Evolutionary conservation across 2,329 filamentous ascomycete species (phyloP).

Genomic region (Penicillium sp.): DNA sequence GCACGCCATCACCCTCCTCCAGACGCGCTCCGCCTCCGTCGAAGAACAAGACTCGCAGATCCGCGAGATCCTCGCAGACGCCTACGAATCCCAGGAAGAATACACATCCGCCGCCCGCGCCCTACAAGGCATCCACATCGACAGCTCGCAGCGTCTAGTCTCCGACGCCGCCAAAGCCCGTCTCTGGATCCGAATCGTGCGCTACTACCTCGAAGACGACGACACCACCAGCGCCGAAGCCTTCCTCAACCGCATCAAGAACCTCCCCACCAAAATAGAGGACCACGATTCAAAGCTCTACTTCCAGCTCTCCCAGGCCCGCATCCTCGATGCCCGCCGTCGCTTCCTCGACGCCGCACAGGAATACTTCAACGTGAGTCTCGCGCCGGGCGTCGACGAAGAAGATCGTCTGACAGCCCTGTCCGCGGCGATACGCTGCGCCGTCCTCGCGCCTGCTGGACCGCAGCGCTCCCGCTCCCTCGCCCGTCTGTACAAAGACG

Average conservation of each 20-base stretch:
- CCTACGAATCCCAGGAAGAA: constrained; percentile 79
- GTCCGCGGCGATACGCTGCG: constrained; percentile 83
- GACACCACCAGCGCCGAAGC: constrained; percentile 80
- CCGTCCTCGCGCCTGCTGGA: constrained; percentile 86
- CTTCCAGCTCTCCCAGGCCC: constrained; percentile 87
- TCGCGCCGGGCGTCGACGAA: constrained; percentile 75
- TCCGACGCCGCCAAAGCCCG: constrained; percentile 76
- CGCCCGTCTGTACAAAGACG: constrained; percentile 88
- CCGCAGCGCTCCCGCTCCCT: constrained; percentile 77
- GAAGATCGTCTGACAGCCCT: constrained; percentile 82
- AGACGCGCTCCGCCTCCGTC: constrained; percentile 67
- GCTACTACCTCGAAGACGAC: constrained; percentile 91
- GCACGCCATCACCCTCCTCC: constrained; percentile 66
- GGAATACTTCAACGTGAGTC: constrained; percentile 83
- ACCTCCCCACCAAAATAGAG: constrained; percentile 73
- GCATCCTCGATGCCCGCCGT: constrained; percentile 86
- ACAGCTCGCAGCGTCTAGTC: constrained; percentile 81
- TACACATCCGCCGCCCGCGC: constrained; percentile 73
- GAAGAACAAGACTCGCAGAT: constrained; percentile 80
- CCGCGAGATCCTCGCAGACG: constrained; percentile 76
- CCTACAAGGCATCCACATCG: constrained; percentile 80
- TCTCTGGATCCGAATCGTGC: constrained; percentile 90
- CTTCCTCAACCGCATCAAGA: constrained; percentile 93
- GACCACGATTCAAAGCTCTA: constrained; percentile 74
- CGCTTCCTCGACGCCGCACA: constrained; percentile 84